A percentile compares a stretch with the other conserved stretches of the same genome.
Evolutionary conservation across 2,329 filamentous ascomycete genomes (phyloP).

Genomic region (Aureobasidium melanogenum): DNA sequence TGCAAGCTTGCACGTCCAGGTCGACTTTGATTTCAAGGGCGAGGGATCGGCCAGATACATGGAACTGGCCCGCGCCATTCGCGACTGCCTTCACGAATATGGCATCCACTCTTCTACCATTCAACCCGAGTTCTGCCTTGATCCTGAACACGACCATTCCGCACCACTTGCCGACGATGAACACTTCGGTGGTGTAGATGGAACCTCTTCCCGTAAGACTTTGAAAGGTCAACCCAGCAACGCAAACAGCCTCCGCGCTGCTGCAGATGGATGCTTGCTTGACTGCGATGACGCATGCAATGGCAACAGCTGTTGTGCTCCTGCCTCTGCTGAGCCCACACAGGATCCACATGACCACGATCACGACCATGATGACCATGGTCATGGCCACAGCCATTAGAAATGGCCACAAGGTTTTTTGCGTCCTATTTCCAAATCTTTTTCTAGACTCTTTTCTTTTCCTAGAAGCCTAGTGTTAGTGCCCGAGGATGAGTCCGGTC

Average conservation of each 20-base stretch:
- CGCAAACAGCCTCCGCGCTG: conserved; percentile 21
- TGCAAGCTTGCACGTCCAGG: conserved; percentile 86
- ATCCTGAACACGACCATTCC: conserved; percentile 35
- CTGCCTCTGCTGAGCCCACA: conserved; percentile 10
- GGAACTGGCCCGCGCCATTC: conserved; percentile 72
- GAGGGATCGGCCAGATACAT: conserved; percentile 76
- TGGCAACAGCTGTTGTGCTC: conserved; percentile 32
- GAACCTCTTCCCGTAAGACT: conserved; percentile 22
- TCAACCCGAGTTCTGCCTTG: conserved; percentile 69
- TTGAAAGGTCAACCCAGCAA: conserved; percentile 28
- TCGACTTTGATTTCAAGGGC: conserved; percentile 80
- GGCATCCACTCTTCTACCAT: conserved; percentile 97
- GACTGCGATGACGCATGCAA: conserved; percentile 37
- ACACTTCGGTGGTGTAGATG: conserved; percentile 21
- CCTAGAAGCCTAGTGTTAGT: neutral
- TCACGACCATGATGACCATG: conserved; percentile 18
- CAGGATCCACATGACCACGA: conserved; percentile 28
- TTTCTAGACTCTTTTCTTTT: neutral
- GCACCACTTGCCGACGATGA: conserved; percentile 21
- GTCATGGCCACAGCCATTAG: conserved; percentile 8
- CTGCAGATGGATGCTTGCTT: conserved; percentile 31
- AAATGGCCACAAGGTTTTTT: neutral
- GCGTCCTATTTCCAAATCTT: neutral
- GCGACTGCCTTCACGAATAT: conserved; percentile 85
- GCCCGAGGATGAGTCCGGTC: neutral